Evolutionary conservation across 805 yeast species (phyloP).

Genomic region (Diddensiella transvaalensis): DNA sequence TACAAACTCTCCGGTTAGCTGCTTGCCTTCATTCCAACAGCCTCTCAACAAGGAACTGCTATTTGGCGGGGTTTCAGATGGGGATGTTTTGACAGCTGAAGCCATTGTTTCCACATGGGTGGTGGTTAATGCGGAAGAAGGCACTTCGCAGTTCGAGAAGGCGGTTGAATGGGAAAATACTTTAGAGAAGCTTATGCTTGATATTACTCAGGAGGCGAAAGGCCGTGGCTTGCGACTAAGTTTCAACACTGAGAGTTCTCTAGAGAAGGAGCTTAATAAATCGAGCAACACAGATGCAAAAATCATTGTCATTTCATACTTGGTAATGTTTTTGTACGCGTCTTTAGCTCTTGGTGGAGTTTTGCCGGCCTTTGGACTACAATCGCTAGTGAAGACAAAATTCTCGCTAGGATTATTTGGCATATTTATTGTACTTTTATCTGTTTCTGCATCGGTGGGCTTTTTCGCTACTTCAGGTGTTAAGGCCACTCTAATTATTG

Average conservation of each 20-base stretch:
- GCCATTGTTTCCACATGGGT: constrained; percentile 79
- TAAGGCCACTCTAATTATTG: constrained; percentile 85
- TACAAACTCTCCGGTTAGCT: constrained; percentile 77
- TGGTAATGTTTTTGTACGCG: constrained; percentile 85
- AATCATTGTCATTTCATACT: constrained; percentile 69
- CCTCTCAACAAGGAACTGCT: constrained; percentile 72
- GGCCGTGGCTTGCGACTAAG: constrained; percentile 56
- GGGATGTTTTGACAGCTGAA: constrained; percentile 51
- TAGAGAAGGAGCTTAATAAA: constrained; percentile 78
- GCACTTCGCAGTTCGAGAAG: constrained; percentile 37
- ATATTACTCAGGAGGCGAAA: constrained; percentile 46
- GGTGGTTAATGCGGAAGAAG: constrained; percentile 44
- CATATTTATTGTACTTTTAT: constrained; percentile 70
- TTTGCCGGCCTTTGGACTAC: constrained; percentile 39
- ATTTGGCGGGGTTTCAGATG: constrained; percentile 51
- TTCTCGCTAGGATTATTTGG: constrained; percentile 81
- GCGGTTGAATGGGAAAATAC: constrained; percentile 66
- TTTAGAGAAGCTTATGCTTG: constrained; percentile 53
- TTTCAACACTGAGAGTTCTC: constrained; percentile 78
- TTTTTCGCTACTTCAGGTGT: constrained; percentile 70
- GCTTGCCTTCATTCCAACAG: constrained; percentile 87
- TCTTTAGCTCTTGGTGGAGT: constrained; percentile 72
- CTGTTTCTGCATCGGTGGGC: constrained; percentile 82
- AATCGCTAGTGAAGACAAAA: constrained; percentile 48
- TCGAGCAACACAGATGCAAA: constrained; percentile 75